Base-by-base conservation (phyloP, 371 early-diverging fungal genomes). In the Circinella minor region DNA sequence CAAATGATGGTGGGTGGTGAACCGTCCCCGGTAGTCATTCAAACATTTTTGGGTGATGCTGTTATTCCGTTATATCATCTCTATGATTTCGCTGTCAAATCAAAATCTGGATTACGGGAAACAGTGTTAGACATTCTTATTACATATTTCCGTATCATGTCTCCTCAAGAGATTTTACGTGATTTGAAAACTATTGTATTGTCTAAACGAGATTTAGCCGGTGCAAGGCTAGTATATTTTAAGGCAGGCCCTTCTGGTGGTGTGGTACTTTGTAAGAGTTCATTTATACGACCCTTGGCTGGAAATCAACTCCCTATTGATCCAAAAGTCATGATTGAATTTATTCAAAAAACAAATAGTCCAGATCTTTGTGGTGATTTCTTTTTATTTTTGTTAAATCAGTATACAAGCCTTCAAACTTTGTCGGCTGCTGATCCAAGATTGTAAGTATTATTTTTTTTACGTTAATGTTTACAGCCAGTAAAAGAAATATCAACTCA, bases 351-450 rank as follows among this genome's bases (percentile, higher is more conserved):
- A 0, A 66, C 86, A 0, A 80, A 83, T n/a, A 83, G 87, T 63
- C 80, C 82, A 4, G 86, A 86, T 48, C 70, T 93, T 3, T 75
- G 86, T 17, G 93, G 93, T 17, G 92, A 91, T 55, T 79, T 95
- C 13, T 95, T 93, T 69, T 82, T 95, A 66, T 86, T 88, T 65
- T 71, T 95, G 39, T 72, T 94, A 57, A 91, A 91, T 60, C 89
- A 91, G 61, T 93, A 92, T 65, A 88, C 89, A 36, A 84, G 89
- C 4, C 71, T 84, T 4, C 78, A 85, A 69, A 63, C 77, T 6
- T 72, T 75, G 18, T 51, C 75, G 27, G 27, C 0, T 57, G 71
- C 68, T 59, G 80, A 77, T 70, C 85, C 77, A 69, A 83, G 75
- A 76, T 66, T 61, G 88, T 88, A 71, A 79, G 78, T 71, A n/a